Percentiles rank a stretch among this genome's conserved stretches.
These are phyloP conservation scores for Termitomyces sp. DNA, from an alignment of 768 basidiomycete genomes.

Conservation along the genomic window DNA sequence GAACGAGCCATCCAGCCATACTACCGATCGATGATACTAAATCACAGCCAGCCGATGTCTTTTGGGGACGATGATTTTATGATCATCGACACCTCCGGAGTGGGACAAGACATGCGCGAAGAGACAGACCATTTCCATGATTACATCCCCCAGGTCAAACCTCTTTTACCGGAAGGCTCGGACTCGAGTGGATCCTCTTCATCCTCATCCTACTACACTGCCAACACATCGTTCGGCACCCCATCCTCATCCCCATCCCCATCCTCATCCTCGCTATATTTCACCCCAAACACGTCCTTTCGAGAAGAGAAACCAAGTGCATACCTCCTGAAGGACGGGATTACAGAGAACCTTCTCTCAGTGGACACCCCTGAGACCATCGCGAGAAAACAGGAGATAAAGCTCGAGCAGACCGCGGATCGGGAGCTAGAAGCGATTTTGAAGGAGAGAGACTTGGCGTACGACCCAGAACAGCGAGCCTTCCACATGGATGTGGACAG, in stretches of 20 bases:
- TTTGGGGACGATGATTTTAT: not conserved
- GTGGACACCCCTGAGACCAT: not conserved
- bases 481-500: not conserved
- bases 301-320: not conserved
- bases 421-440: slow-evolving; percentile 1
- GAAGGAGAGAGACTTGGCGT: not conserved
- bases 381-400: not conserved
- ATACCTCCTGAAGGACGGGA: not conserved
- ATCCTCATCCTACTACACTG: not conserved
- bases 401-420: not conserved
- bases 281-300: not conserved
- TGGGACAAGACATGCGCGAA: not conserved
- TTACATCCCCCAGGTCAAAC: not conserved
- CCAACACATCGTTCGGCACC: not conserved
- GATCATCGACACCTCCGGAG: not conserved
- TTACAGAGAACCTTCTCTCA: not conserved
- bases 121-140: not conserved
- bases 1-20: too few species aligned
- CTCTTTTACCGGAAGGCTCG: not conserved
- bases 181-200: not conserved
- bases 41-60: not conserved
- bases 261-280: slow-evolving; percentile 1
- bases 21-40: not conserved
- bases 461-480: not conserved
- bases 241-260: not conserved